A percentile compares a stretch with the other conserved stretches of the same genome.
phyloP scores from a whole-genome alignment of 805 yeast species.

The Wickerhamomyces subpelliculosus region DNA sequence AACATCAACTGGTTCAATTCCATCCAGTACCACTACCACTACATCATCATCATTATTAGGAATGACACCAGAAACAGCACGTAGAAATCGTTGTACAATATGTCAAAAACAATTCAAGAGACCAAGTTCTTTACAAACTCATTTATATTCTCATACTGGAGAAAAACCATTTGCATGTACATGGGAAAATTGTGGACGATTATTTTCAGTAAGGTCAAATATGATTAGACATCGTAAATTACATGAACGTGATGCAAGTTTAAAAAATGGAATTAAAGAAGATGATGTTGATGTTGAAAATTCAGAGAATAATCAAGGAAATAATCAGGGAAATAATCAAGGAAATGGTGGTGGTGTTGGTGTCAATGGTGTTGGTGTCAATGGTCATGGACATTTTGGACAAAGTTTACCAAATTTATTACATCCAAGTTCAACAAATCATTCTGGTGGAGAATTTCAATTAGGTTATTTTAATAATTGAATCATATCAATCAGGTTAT shows the following conservation, averaged over 20 bases:
- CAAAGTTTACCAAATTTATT: neutral
- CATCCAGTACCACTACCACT: too few species aligned
- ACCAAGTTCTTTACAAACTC: slow-evolving; percentile 77
- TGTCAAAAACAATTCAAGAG: slow-evolving; percentile 77
- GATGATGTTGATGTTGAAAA: neutral
- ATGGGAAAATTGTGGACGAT: slow-evolving; percentile 59
- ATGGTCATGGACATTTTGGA: neutral
- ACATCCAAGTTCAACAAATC: neutral
- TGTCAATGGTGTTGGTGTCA: too few species aligned
- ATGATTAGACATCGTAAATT: slow-evolving; percentile 73
- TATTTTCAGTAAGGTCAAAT: slow-evolving; percentile 72
- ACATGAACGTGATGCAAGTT: slow-evolving; percentile 35
- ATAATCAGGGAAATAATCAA: too few species aligned
- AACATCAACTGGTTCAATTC: too few species aligned
- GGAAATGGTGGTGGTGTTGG: too few species aligned
- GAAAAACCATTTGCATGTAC: slow-evolving; percentile 63
- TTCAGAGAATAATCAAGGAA: neutral
- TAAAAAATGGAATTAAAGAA: neutral
- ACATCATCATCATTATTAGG: slow-evolving; percentile 18
- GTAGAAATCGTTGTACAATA: slow-evolving; percentile 39
- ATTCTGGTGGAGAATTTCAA: neutral
- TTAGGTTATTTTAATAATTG: neutral
- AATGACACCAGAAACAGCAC: slow-evolving; percentile 39
- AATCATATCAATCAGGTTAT: too few species aligned
- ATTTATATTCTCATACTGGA: slow-evolving; percentile 75